Conservation (phyloP, 352 stramenopile genomes). For the Globisporangium ultimum region DNA sequence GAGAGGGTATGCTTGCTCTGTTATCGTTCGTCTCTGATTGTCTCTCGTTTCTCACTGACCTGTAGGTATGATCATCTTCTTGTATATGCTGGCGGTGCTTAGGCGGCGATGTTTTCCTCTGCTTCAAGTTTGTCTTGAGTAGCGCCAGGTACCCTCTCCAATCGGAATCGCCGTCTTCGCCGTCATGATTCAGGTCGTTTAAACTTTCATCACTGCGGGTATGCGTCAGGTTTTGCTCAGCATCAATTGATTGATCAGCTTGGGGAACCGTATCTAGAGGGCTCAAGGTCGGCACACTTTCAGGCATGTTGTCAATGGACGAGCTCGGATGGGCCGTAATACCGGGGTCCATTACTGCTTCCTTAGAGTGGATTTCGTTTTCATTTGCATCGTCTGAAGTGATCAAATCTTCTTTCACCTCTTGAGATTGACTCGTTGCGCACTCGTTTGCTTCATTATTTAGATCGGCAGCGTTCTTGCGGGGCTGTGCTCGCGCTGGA, state of each 20-base stretch:
- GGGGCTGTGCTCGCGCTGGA: background rate
- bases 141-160: constrained; percentile 38
- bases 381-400: no score
- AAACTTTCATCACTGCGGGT: background rate
- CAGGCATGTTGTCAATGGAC: background rate
- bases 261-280: background rate
- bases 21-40: background rate
- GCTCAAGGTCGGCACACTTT: background rate
- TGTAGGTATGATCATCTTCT: background rate
- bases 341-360: no score
- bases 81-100: constrained; percentile 17
- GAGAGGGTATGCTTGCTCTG: background rate
- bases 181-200: background rate
- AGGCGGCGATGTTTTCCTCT: constrained; percentile 24
- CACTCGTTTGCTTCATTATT: background rate
- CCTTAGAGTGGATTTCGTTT: no score
- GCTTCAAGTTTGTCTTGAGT: constrained; percentile 28
- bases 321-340: no score
- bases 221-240: background rate
- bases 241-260: background rate
- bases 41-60: background rate
- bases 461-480: background rate
- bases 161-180: constrained; percentile 12
- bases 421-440: background rate
- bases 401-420: background rate